These are phyloP conservation scores for Cyclostephanos tholiformis DNA, from an alignment of 108 stramenopile species.

Conservation along the genomic window DNA sequence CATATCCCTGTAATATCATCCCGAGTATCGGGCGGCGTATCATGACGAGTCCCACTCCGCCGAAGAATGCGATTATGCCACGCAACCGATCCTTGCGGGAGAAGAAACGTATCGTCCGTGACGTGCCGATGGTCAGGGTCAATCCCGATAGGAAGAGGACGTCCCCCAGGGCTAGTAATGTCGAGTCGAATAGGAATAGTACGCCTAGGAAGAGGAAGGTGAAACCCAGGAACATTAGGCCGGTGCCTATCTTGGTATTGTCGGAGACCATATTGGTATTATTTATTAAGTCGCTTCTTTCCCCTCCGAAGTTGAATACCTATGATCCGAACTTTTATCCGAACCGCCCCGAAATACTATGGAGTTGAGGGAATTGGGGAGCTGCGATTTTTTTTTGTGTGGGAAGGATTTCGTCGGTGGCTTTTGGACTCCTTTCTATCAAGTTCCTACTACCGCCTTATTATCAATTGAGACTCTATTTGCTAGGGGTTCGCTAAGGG, in stretches of 20 bases:
- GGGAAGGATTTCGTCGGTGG: too few relatives aligned
- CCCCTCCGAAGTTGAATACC: too few relatives aligned
- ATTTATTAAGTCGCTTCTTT: conserved; percentile 25
- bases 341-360: too few relatives aligned
- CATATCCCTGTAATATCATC: conserved; percentile 85
- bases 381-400: too few relatives aligned
- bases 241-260: conserved; percentile 92
- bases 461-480: too few relatives aligned
- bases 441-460: too few relatives aligned
- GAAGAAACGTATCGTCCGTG: conserved; percentile 87
- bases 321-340: too few relatives aligned
- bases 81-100: conserved; percentile 77
- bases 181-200: conserved; percentile 89
- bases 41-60: conserved; percentile 81
- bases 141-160: conserved; percentile 83
- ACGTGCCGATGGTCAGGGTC: conserved; percentile 83
- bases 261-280: conserved; percentile 90
- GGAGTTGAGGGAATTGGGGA: too few relatives aligned
- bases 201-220: conserved; percentile 86
- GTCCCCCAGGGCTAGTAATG: conserved; percentile 87
- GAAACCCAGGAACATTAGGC: conserved; percentile 75
- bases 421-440: too few relatives aligned
- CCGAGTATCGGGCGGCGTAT: conserved; percentile 85
- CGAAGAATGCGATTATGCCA: conserved; percentile 89
- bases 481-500: too few relatives aligned